These are phyloP conservation scores for Leccinum huronense DNA, from an alignment of 1,284 basidiomycete species.

Conservation along the genomic window DNA sequence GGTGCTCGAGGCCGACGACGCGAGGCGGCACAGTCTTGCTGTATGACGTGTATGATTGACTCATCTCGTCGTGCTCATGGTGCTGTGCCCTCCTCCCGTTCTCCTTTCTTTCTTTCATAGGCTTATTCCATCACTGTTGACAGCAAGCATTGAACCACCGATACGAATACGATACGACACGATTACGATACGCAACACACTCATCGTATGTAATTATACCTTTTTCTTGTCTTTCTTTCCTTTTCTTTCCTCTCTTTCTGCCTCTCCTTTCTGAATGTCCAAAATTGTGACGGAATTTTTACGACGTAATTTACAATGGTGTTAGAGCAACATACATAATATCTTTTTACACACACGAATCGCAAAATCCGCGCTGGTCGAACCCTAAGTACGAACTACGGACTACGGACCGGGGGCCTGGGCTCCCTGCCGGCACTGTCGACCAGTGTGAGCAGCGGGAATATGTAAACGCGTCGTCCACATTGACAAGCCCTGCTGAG, in stretches of 20 bases:
- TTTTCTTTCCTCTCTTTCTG: not conserved
- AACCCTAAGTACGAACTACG: not conserved
- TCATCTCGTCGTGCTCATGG: constrained; percentile 7
- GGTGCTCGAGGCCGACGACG: constrained; percentile 35
- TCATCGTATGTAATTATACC: constrained; percentile 33
- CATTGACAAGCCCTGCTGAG: not conserved
- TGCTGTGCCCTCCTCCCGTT: not conserved
- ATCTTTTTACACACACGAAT: not conserved
- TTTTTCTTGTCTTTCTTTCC: constrained; percentile 1
- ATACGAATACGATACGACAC: constrained; percentile 15
- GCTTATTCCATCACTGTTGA: constrained; percentile 39
- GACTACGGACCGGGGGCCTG: not conserved
- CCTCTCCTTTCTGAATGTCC: constrained; percentile 6
- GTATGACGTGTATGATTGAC: constrained; percentile 24
- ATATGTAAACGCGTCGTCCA: not conserved
- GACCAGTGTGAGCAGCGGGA: not conserved
- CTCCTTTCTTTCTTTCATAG: constrained; percentile 19
- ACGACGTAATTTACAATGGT: constrained; percentile 9
- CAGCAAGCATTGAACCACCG: constrained; percentile 18
- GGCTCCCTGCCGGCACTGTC: not conserved
- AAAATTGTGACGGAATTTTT: constrained; percentile 27
- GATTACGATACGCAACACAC: constrained; percentile 20
- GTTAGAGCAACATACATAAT: not conserved
- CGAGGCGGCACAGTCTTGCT: constrained; percentile 35
- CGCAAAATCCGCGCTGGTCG: not conserved